Base-by-base conservation (phyloP, 495 filamentous ascomycete genomes). In the Xylaria intraflava region DNA sequence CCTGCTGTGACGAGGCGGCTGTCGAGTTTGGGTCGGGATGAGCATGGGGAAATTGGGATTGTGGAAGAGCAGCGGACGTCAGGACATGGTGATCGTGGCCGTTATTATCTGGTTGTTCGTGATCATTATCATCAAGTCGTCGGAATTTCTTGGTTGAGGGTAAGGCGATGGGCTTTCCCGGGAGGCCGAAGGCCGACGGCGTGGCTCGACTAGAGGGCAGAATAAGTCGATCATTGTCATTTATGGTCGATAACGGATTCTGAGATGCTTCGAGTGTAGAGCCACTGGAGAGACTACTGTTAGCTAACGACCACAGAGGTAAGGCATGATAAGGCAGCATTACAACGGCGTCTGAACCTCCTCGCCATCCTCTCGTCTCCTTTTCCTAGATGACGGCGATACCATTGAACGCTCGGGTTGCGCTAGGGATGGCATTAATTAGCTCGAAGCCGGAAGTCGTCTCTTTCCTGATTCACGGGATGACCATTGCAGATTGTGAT, bases 291-390 rank as follows among this genome's bases (percentile, higher is more conserved):
- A 29, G 46, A 62, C 58, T 26, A 46, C 22, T 35, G 40, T 59
- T 52, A 64, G 42, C 38, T 31, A 35, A 26, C 46, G 46, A 55
- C 55, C 35, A 26, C 12, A 19, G 20, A 30, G 2, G 27, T 20
- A 29, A 6, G 42, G 36, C 26, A 31, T 43, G 35, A 40, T 35
- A 35, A 17, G 35, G 43, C 27, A 22, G 20, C 23, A 61, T 56
- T 71, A 71, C 67, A 70, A 57, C 59, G 60, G 53, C 35, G 62
- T 20, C 49, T 69, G 69, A 44, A 58, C 55, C 45, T 58, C 48
- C 51, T 31, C 53, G 52, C 51, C 40, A 46, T 72, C 71, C 27
- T 73, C 71, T 52, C 69, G 70, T 52, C 67, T 69, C 53, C 72
- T 61, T 61, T 75, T 76, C 61, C 64, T 74, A 52, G 56, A 53